Base-by-base conservation (phyloP, 148 eudicot genomes). In the Agrostemma githago region DNA sequence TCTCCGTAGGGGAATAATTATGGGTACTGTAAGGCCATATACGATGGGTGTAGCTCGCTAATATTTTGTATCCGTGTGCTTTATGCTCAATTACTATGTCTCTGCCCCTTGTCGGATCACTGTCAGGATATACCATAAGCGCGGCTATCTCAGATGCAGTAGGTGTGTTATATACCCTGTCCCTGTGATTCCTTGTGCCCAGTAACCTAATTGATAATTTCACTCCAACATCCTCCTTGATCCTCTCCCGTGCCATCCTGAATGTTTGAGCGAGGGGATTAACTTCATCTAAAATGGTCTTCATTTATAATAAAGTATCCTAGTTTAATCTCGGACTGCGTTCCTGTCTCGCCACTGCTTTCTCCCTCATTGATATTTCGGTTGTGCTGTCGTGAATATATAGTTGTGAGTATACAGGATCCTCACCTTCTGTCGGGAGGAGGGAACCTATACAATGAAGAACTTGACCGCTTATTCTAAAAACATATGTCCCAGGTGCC, bases 21-120 rank as follows among this genome's bases (percentile, higher is more conserved):
- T 0, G 81, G 83, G 54, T 80, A 83, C 41, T 77, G 76, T 6
- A 79, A 16, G 16, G 78, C 44, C 58, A 79, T 68, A 44, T 62
- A 80, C 0, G 43, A 48, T 0, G 74, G 76, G 15, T 77, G 70
- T 40, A 77, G 9, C 11, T 80, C 77, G 4, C 5, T 26, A 9
- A 83, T 74, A 6, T 70, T 38, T 10, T 39, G 4, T 0, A 76
- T 0, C 66, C 38, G 0, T 41, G 11, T 1, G 19, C 14, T 21
- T 61, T 74, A 1, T 71, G 60, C 3, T 80, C 61, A 4, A 77
- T 58, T 1, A 80, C 51, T 20, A 80, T 69, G 64, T 83, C 83
- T 39, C 78, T 42, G 8, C 38, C 14, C 8, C n/a, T 21, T 3
- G 5, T n/a, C 11, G 57, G 14, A 5, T 17, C 21, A 0, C 38